Conservation (phyloP, 306 rosid genomes). For the Alnus glutinosa region DNA sequence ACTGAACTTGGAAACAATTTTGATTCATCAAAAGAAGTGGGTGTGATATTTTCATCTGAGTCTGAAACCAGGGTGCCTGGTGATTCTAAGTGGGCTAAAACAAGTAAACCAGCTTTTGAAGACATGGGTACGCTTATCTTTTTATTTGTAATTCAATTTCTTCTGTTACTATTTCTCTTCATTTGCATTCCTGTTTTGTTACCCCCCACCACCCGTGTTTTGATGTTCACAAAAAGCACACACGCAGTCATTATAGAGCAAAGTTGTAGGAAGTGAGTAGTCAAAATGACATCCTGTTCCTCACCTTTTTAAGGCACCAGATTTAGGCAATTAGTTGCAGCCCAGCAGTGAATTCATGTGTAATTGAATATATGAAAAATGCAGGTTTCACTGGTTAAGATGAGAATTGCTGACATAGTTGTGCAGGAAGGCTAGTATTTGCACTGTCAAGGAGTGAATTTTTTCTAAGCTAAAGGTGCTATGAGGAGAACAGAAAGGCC, state of each 20-base stretch:
- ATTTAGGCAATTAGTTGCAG: too few species aligned
- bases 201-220: background rate
- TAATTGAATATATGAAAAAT: background rate
- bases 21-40: conserved; percentile 38
- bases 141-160: conserved; percentile 9
- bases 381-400: background rate
- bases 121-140: conserved; percentile 59
- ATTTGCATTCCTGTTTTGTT: background rate
- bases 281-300: background rate
- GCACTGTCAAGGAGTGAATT: background rate
- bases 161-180: background rate
- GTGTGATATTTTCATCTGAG: conserved; percentile 23
- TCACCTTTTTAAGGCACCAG: background rate
- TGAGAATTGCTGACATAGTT: background rate
- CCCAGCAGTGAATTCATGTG: background rate
- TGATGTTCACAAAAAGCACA: background rate
- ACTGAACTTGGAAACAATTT: conserved; percentile 25
- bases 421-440: conserved; percentile 3
- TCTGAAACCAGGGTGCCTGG: conserved; percentile 38
- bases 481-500: background rate
- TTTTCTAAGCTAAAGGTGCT: background rate
- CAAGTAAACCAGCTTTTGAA: conserved; percentile 54
- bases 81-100: conserved; percentile 31
- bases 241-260: background rate
- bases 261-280: background rate